These are phyloP conservation scores for Ambrosiella cleistominuta DNA, from an alignment of 2,329 filamentous ascomycete genomes.

Conservation along the genomic window DNA sequence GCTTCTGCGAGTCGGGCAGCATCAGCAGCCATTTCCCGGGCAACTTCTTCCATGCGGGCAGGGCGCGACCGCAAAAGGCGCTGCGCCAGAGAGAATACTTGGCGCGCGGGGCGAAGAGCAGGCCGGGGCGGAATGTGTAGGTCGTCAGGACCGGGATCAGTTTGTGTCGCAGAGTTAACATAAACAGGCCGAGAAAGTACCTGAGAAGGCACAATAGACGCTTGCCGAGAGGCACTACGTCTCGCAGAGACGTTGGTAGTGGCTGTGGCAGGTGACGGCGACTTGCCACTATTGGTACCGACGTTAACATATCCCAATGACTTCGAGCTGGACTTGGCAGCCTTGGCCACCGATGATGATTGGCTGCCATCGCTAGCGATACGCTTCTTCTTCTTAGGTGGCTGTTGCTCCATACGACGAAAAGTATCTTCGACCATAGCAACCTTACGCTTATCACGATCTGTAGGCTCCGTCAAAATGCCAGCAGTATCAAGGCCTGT, in stretches of 20 bases:
- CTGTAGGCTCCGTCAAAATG: conserved; percentile 45
- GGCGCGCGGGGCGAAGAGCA: conserved; percentile 26
- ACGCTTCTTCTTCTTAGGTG: conserved; percentile 42
- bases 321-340: conserved; percentile 3
- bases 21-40: neutral
- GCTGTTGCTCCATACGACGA: conserved; percentile 42
- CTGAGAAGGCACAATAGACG: conserved; percentile 17
- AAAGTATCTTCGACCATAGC: conserved; percentile 48
- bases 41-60: neutral
- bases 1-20: neutral
- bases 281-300: conserved; percentile 35
- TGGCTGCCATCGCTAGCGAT: conserved; percentile 35
- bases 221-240: conserved; percentile 20
- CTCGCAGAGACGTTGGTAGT: conserved; percentile 18
- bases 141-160: conserved; percentile 34
- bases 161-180: conserved; percentile 34
- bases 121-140: conserved; percentile 29
- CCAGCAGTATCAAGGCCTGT: conserved; percentile 37
- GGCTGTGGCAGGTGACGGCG: conserved; percentile 30
- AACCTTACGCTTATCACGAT: conserved; percentile 50
- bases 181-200: conserved; percentile 21
- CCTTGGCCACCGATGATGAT: conserved; percentile 15
- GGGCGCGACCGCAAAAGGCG: conserved; percentile 27
- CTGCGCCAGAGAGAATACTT: conserved; percentile 35
- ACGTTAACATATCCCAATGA: conserved; percentile 30